Base-by-base conservation (phyloP, 257 asterid genomes). In the Cinchona pubescens region DNA sequence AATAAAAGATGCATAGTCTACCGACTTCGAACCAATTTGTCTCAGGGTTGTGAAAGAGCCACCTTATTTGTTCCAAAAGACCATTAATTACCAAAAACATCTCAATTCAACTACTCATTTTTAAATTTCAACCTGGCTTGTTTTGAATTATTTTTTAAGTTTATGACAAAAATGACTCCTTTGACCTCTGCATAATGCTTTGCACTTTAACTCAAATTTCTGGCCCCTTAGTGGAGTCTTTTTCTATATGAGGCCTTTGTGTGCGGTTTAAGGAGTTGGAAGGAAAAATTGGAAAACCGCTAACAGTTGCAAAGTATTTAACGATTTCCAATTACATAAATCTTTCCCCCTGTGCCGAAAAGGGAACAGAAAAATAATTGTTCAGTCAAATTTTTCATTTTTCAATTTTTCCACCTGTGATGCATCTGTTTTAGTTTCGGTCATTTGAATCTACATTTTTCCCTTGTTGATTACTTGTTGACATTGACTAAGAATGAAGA, bases 401-500 rank as follows among this genome's bases (percentile, higher is more conserved):
- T 25, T 53, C 37, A 15, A 55, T 35, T 29, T n/a, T 73, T 43
- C 46, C 34, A 30, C 60, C 30, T 29, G 3, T 53, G 10, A 15
- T 23, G 46, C 58, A 34, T 14, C 29, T 58, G 58, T 37, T 75
- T 23, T 65, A 56, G 69, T 53, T 15, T 42, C 19, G 25, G 18
- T 66, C 27, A 59, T 18, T 32, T 61, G 37, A 27, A 15, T 76
- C 10, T 59, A 35, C 15, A n/a, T 10, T 10, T 45, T n/a, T 55
- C 21, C 25, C n/a, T 34, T 49, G 37, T 43, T 64, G 67, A 63
- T 37, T 72, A 30, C 23, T 16, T 35, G 56, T 51, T 13, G n/a
- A 48, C 42, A 15, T 63, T 58, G 25, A 42, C 55, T 27, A 53
- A 71, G 69, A 67, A 72, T 76, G 35, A 72, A 76, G 72, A 35